phyloP scores from a whole-genome alignment of 129 eudicot genomes.

The Tagetes patula region DNA sequence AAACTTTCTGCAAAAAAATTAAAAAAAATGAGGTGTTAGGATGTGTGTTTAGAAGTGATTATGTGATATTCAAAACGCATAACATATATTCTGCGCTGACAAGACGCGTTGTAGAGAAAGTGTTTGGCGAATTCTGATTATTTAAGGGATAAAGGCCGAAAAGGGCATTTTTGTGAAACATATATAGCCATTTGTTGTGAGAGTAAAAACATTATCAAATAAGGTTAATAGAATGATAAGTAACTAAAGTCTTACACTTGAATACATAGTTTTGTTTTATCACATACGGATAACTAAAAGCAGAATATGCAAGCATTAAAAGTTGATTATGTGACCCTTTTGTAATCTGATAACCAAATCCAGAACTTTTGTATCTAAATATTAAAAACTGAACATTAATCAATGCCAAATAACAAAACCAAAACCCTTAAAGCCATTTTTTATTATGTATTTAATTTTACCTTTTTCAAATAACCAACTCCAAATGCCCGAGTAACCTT shows the following conservation, averaged over 20 bases:
- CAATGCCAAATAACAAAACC: neutral
- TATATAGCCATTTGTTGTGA: neutral
- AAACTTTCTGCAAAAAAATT: conserved; percentile 53
- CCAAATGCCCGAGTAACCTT: conserved; percentile 98
- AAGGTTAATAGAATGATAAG: neutral
- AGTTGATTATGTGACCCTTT: neutral
- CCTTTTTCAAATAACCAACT: conserved; percentile 97
- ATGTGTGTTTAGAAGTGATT: neutral
- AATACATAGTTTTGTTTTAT: neutral
- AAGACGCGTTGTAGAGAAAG: neutral
- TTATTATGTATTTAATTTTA: conserved; percentile 2
- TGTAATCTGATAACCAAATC: neutral
- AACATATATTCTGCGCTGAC: neutral
- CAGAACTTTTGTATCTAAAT: neutral
- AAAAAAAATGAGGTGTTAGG: conserved; percentile 4
- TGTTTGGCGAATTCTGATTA: neutral
- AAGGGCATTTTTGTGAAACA: neutral
- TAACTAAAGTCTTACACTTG: neutral
- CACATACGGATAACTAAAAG: neutral
- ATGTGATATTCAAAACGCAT: neutral
- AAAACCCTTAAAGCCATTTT: neutral
- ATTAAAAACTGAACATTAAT: neutral
- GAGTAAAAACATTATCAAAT: neutral
- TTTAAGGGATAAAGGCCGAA: neutral
- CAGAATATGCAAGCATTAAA: neutral